A percentile compares a stretch with the other conserved stretches of the same genome.
phyloP scores from a whole-genome alignment of 495 filamentous ascomycete species.

The Monascus purpureus region DNA sequence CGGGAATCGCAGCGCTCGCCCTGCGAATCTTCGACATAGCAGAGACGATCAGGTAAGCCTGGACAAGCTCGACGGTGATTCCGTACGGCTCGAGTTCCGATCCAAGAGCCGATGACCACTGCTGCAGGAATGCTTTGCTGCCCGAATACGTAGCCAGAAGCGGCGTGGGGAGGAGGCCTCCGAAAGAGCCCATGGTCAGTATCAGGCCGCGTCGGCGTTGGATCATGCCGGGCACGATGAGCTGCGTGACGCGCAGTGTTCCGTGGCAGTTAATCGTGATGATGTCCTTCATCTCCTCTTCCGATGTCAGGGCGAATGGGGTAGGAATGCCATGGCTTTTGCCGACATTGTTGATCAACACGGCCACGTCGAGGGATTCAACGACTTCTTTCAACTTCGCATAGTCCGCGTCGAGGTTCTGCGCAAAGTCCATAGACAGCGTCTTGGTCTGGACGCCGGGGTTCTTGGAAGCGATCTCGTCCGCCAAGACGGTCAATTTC shows the following conservation, averaged over 20 bases:
- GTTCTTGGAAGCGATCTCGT: conserved; percentile 57
- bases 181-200: conserved; percentile 94
- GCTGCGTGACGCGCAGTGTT: conserved; percentile 73
- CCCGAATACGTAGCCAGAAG: conserved; percentile 94
- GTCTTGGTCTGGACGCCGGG: conserved; percentile 52
- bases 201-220: conserved; percentile 75
- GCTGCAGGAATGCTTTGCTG: conserved; percentile 94
- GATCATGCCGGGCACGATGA: conserved; percentile 74
- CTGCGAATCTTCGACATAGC: conserved; percentile 93
- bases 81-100: conserved; percentile 67
- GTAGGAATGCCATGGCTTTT: conserved; percentile 86
- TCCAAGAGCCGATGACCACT: conserved; percentile 82
- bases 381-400: conserved; percentile 51
- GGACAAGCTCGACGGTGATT: conserved; percentile 71
- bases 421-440: conserved; percentile 82
- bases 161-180: conserved; percentile 78
- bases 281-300: conserved; percentile 72
- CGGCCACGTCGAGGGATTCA: conserved; percentile 61
- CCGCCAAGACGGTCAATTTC: conserved; percentile 66
- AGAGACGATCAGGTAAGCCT: conserved; percentile 83
- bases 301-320: conserved; percentile 64
- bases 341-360: conserved; percentile 96
- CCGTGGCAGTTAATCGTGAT: conserved; percentile 87
- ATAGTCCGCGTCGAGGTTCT: conserved; percentile 65
- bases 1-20: conserved; percentile 62